Evolutionary conservation across 2,329 filamentous ascomycete species (phyloP).

Genomic region (Penicillium decumbens): DNA sequence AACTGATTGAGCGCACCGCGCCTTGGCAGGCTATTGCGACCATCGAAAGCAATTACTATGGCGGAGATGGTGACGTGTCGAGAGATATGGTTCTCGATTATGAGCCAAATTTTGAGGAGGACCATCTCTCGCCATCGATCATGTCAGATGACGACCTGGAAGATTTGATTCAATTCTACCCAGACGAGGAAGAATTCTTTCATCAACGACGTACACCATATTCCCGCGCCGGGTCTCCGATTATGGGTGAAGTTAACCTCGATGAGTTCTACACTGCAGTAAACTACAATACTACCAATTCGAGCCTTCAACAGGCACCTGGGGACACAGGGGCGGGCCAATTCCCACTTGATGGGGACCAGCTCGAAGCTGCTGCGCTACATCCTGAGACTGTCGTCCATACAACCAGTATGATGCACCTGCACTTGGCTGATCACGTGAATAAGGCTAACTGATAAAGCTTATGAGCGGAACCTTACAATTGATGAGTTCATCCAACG

Average conservation of each 20-base stretch:
- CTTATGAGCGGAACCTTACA: constrained; percentile 40
- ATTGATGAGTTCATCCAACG: constrained; percentile 43
- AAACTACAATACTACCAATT: constrained; percentile 15
- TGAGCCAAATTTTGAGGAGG: constrained; percentile 19
- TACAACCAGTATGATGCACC: constrained; percentile 26
- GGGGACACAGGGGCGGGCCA: constrained; percentile 2
- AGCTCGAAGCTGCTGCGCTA: constrained; percentile 15
- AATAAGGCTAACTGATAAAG: constrained; percentile 17
- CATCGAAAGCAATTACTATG: constrained; percentile 15
- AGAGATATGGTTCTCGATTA: constrained; percentile 26
- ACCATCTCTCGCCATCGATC: constrained; percentile 11
- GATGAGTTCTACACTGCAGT: constrained; percentile 30
- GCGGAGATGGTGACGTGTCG: constrained; percentile 16
- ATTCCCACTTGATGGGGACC: constrained; percentile 7
- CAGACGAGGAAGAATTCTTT: constrained; percentile 24
- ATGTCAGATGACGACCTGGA: constrained; percentile 28
- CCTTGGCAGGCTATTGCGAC: constrained; percentile 19
- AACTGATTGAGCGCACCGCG: constrained; percentile 14
- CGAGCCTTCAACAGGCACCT: constrained; percentile 7
- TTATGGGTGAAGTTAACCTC: constrained; percentile 23
- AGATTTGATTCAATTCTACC: constrained; percentile 34
- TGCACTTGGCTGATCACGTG: neutral
- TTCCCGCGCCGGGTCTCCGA: constrained; percentile 6
- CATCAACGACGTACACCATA: constrained; percentile 11
- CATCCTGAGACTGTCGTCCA: constrained; percentile 26